A percentile compares a stretch with the other conserved stretches of the same genome.
These are phyloP conservation scores for Acanthamoeba triangularis DNA, from an alignment of 208 protist species.

Conservation along the genomic window DNA sequence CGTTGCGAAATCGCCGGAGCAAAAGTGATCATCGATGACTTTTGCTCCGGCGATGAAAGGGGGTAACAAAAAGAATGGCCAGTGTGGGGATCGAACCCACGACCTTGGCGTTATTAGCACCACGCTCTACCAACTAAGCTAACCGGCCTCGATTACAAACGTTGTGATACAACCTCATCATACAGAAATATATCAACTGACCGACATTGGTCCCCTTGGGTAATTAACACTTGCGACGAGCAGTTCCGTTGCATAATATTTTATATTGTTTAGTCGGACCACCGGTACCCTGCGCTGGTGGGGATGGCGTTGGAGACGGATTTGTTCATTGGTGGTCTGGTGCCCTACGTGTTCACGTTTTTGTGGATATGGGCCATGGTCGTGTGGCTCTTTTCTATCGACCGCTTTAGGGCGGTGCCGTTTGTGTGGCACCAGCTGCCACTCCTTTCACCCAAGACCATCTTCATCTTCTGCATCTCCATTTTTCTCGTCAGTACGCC, in stretches of 20 bases:
- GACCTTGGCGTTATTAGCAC: constrained; percentile 79
- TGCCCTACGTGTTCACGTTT: constrained; percentile 1
- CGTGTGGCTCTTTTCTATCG: constrained; percentile 5
- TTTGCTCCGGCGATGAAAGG: no score
- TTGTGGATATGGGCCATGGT: neutral
- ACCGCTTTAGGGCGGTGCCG: neutral
- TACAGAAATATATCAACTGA: no score
- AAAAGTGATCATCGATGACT: no score
- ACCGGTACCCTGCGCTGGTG: no score
- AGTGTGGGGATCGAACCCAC: constrained; percentile 78
- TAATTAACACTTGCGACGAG: no score
- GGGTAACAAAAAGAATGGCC: no score
- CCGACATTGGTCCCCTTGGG: no score
- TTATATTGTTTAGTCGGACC: no score
- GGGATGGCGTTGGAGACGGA: neutral
- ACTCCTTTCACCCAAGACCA: neutral
- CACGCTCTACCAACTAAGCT: constrained; percentile 79
- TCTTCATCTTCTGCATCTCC: neutral
- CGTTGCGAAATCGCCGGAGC: no score
- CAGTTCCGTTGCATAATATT: no score
- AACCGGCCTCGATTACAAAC: no score
- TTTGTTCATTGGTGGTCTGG: neutral
- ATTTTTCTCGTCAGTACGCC: neutral
- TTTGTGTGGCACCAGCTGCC: neutral
- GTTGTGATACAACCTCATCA: no score